Base-by-base conservation (phyloP, 495 filamentous ascomycete genomes). In the Evansstolkia leycettana region DNA sequence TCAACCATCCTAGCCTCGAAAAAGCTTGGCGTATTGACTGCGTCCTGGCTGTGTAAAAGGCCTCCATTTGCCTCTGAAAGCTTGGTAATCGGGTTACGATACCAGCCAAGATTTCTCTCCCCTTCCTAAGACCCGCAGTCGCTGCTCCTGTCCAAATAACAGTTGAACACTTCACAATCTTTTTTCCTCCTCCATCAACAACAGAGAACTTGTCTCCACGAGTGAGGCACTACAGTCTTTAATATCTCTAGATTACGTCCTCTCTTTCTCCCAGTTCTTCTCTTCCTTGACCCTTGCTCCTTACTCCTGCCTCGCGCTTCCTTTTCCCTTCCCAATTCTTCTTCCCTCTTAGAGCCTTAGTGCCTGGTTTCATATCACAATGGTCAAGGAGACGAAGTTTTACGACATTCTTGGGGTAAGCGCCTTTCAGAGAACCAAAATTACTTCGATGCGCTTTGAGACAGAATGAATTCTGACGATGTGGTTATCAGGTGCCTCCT, bases 361-460 rank as follows among this genome's bases (percentile, higher is more conserved):
- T 33, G 25, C 28, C 25, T 35, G 15, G 43, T 44, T 40, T 47
- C 29, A 34, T 12, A 20, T 50, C 64, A 81, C 58, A 42, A 94
- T 94, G 87, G 86, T 86, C 46, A 88, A 85, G 54, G 87, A 94
- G 46, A 84, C 83, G 14, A 85, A 84, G 58, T 71, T 77, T 46
- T 94, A 94, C 63, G 87, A 94, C 40, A 55, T 70, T 39, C 72
- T 94, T 29, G 87, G 87, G 61, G 87, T 90, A 76, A 48, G 81
- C 66, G n/a, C n/a, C n/a, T n/a, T n/a, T n/a, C n/a, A n/a, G n/a
- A n/a, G n/a, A 45, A 15, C 8, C 32, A 30, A 27, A 28, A n/a
- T n/a, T n/a, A n/a, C n/a, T n/a, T n/a, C n/a, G n/a, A n/a, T n/a
- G n/a, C n/a, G n/a, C n/a, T n/a, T n/a, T n/a, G n/a, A n/a, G n/a